Evolutionary conservation across 495 filamentous ascomycete species (phyloP), one percentile per base, ranked within the genome.

Genomic region (Entonaema liquescens): DNA sequence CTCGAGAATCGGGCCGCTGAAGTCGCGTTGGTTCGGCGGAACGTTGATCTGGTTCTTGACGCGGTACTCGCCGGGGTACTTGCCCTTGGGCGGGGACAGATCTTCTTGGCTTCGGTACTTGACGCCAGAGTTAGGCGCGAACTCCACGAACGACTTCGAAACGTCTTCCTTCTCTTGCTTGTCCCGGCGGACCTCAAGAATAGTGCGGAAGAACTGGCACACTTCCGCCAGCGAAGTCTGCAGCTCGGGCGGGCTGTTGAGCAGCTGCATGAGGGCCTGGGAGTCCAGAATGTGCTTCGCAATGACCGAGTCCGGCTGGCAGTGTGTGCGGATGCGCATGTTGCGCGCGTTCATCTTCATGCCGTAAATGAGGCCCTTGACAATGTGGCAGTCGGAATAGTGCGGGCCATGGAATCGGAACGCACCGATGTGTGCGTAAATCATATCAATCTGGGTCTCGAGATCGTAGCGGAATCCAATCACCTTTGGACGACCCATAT

Each of bases 401-500:
- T 67, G 49, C 1, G 73, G 75, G 7, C 80, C 80, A 67, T 80
- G 80, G 74, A 85, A 85, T 52, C 77, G 78, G 73, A 85, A 84
- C 11, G 75, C 74, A 15, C 80, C 59, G 2, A 79, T 60, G 65
- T 84, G 82, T 23, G 74, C 59, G 3, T 67, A 57, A 13, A 83
- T 68, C 25, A 85, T 74, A 0, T 83, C 82, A 23, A 85, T 60
- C 72, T 85, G 83, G 0, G 83, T 85, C 74, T 85, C 83, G 6
- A 84, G 59, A 29, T 85, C 83, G 53, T 82, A 85, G 8, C 81
- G 81, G 73, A 83, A 84, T 12, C 79, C 76, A 36, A 80, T 63
- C 6, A 84, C 82, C 26, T 72, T 76, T 1, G 81, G 82, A 0
- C 79, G 80, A 52, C 83, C 83, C 67, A 80, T 77, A 26, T 77